phyloP scores from a whole-genome alignment of 164 flowering plant genomes.

The Akebia trifoliata region DNA sequence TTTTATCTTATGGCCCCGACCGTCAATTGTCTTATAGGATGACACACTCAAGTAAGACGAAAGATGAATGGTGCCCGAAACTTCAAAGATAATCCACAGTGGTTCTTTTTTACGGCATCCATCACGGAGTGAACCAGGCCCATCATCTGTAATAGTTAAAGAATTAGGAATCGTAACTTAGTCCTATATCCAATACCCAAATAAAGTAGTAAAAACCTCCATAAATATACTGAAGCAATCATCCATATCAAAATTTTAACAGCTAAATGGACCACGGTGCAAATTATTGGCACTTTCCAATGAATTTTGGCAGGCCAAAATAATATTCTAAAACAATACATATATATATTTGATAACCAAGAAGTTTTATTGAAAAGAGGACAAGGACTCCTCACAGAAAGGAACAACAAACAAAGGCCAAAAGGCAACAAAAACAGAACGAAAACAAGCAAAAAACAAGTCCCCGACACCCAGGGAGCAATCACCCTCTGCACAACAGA shows the following conservation, averaged over 20 bases:
- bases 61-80: constrained; percentile 71
- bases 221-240: background rate
- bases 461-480: too few species aligned
- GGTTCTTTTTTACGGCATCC: constrained; percentile 75
- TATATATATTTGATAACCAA: too few species aligned
- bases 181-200: background rate
- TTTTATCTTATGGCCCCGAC: constrained; percentile 76
- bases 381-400: too few species aligned
- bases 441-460: too few species aligned
- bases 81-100: constrained; percentile 77
- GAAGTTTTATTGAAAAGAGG: too few species aligned
- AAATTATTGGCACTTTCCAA: too few species aligned
- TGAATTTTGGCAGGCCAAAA: too few species aligned
- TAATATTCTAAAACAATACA: too few species aligned
- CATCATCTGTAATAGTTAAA: constrained; percentile 55
- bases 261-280: too few species aligned
- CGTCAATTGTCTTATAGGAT: constrained; percentile 83
- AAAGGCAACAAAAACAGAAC: too few species aligned
- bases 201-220: background rate
- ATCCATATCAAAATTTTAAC: constrained; percentile 2
- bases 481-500: too few species aligned
- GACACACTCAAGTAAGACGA: constrained; percentile 61
- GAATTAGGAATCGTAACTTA: background rate
- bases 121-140: constrained; percentile 77
- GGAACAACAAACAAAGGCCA: too few species aligned